phyloP scores from a whole-genome alignment of 2,329 filamentous ascomycete genomes.

The Fusarium austroafricanum region DNA sequence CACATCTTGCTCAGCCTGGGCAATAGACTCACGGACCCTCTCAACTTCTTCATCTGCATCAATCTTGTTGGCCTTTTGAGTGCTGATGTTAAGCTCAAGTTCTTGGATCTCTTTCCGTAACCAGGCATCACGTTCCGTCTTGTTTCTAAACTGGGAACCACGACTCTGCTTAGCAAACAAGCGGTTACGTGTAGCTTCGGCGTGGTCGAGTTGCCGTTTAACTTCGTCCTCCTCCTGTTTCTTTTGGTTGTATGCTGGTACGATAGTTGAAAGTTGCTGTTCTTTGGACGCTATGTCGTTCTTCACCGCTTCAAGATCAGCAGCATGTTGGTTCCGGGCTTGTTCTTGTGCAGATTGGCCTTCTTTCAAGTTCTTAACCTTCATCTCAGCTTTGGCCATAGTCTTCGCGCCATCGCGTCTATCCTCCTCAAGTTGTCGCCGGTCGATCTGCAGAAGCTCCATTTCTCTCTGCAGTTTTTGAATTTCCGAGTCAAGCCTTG shows the following conservation, averaged over 20 bases:
- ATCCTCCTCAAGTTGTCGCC: slow-evolving; percentile 88
- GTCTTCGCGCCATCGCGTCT: slow-evolving; percentile 82
- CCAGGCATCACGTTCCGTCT: slow-evolving; percentile 87
- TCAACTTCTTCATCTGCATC: slow-evolving; percentile 86
- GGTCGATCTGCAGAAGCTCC: slow-evolving; percentile 86
- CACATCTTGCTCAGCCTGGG: slow-evolving; percentile 78
- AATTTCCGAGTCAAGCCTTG: slow-evolving; percentile 81
- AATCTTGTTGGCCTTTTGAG: slow-evolving; percentile 85
- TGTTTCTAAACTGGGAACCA: slow-evolving; percentile 87
- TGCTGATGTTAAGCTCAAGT: slow-evolving; percentile 78
- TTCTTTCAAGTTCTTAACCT: slow-evolving; percentile 83
- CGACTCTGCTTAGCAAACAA: slow-evolving; percentile 93
- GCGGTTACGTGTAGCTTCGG: slow-evolving; percentile 79
- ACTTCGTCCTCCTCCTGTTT: slow-evolving; percentile 78
- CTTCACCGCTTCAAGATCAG: slow-evolving; percentile 78
- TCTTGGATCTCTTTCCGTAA: slow-evolving; percentile 84
- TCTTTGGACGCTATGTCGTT: slow-evolving; percentile 81
- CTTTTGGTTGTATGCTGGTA: slow-evolving; percentile 79
- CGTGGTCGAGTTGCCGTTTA: slow-evolving; percentile 78
- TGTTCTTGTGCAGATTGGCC: slow-evolving; percentile 83
- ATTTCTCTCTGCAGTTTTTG: slow-evolving; percentile 83
- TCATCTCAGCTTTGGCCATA: slow-evolving; percentile 87
- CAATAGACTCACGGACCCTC: slow-evolving; percentile 77
- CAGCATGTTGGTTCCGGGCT: slow-evolving; percentile 75
- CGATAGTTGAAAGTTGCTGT: slow-evolving; percentile 76